Evolutionary conservation across 2,329 filamentous ascomycete species (phyloP).

Genomic region (Claviceps sorghi): DNA sequence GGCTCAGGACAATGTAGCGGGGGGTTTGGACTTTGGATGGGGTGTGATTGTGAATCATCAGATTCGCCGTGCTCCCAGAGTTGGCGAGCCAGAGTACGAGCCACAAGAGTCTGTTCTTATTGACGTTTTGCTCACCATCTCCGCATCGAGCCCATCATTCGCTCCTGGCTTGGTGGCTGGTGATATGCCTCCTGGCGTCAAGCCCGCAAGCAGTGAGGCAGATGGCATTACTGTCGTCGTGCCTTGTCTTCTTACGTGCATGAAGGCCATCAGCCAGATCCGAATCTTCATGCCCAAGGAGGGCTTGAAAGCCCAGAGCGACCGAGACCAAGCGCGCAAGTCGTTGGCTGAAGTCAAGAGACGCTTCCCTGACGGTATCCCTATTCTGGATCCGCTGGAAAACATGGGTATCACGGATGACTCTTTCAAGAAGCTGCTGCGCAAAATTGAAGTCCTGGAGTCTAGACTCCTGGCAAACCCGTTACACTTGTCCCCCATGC

Average conservation of each 20-base stretch:
- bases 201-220: slow-evolving; percentile 16
- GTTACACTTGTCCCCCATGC: slow-evolving; percentile 74
- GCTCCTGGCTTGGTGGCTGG: slow-evolving; percentile 18
- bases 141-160: slow-evolving; percentile 34
- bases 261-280: slow-evolving; percentile 73
- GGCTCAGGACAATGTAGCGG: slow-evolving; percentile 24
- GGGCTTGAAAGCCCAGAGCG: slow-evolving; percentile 45
- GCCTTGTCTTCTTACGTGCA: slow-evolving; percentile 70
- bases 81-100: slow-evolving; percentile 50
- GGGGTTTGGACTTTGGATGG: slow-evolving; percentile 69
- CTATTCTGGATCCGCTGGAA: slow-evolving; percentile 81
- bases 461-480: slow-evolving; percentile 79
- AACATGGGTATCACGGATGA: slow-evolving; percentile 93
- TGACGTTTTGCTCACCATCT: slow-evolving; percentile 60
- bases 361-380: slow-evolving; percentile 84
- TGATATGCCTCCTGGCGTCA: slow-evolving; percentile 48
- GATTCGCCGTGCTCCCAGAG: slow-evolving; percentile 49
- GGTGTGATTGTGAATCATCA: slow-evolving; percentile 70
- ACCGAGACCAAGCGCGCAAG: slow-evolving; percentile 53
- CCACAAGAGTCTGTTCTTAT: slow-evolving; percentile 70
- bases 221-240: slow-evolving; percentile 31
- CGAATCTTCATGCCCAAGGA: slow-evolving; percentile 73
- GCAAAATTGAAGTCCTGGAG: slow-evolving; percentile 95
- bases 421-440: slow-evolving; percentile 77
- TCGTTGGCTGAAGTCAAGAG: slow-evolving; percentile 64